phyloP scores from a whole-genome alignment of 306 rosid species.

The Arachis stenosperma region DNA sequence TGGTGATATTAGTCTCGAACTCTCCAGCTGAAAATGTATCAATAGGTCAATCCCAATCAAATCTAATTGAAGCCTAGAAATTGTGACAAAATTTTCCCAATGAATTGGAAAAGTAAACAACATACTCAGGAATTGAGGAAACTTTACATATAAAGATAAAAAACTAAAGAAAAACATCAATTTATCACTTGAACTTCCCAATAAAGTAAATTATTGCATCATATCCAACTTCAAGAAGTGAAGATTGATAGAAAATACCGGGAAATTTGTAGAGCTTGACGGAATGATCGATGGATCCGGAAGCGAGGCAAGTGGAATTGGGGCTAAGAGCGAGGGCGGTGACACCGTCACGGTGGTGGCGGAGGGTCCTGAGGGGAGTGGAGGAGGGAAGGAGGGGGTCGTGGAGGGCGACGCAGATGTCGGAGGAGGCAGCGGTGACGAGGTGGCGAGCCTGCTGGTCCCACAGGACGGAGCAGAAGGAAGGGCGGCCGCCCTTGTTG shows the following conservation, averaged over 20 bases:
- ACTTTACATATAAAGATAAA: background rate
- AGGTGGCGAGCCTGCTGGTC: conserved; percentile 75
- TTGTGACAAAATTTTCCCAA: background rate
- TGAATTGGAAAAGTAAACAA: background rate
- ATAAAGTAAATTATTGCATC: background rate
- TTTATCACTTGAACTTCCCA: background rate
- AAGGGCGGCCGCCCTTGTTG: conserved; percentile 63
- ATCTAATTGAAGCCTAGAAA: background rate
- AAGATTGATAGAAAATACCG: conserved; percentile 41
- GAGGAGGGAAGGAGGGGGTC: conserved; percentile 67
- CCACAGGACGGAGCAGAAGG: conserved; percentile 89
- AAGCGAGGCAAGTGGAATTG: conserved; percentile 92
- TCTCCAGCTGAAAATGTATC: conserved; percentile 70
- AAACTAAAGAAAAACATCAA: background rate
- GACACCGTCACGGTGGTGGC: conserved; percentile 93
- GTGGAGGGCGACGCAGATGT: conserved; percentile 67
- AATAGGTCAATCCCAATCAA: conserved; percentile 20
- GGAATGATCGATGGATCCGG: conserved; percentile 91
- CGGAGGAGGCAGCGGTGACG: conserved; percentile 79
- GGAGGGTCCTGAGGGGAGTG: conserved; percentile 78
- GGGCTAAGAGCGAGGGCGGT: conserved; percentile 93
- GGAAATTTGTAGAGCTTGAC: conserved; percentile 98
- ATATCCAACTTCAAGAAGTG: background rate
- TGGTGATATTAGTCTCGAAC: conserved; percentile 89
- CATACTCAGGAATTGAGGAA: background rate